phyloP scores from a whole-genome alignment of 768 basidiomycete genomes.

The Kwoniella sp. region DNA sequence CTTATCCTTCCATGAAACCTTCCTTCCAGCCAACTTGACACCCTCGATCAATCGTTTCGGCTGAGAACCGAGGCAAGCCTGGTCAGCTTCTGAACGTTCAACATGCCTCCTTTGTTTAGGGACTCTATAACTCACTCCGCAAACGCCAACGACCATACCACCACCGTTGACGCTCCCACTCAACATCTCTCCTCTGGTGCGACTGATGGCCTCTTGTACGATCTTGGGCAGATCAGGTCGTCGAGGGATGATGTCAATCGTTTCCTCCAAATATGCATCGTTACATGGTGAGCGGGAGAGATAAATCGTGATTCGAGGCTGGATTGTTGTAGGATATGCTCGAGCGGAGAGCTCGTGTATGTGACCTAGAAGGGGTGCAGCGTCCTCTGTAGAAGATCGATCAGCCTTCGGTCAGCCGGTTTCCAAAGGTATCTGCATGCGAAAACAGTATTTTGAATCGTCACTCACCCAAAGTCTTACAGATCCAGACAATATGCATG shows the following conservation, averaged over 20 bases:
- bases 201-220: constrained; percentile 1
- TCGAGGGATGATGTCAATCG: constrained; percentile 8
- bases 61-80: not conserved
- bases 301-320: constrained; percentile 7
- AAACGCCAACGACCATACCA: constrained; percentile 14
- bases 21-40: constrained; percentile 2
- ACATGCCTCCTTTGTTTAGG: not conserved
- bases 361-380: not conserved
- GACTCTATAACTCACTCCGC: constrained; percentile 17
- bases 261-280: not conserved
- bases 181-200: constrained; percentile 3
- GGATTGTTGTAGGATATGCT: constrained; percentile 2
- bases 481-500: constrained; percentile 71
- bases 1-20: constrained; percentile 13
- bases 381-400: constrained; percentile 1
- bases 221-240: constrained; percentile 13
- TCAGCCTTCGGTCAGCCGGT: no score
- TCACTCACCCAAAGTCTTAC: constrained; percentile 61
- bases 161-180: constrained; percentile 2
- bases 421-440: no score
- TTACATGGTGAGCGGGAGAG: constrained; percentile 1
- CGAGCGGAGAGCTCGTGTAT: constrained; percentile 9
- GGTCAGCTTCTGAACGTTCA: not conserved
- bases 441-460: no score
- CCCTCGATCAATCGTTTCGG: constrained; percentile 11